Evolutionary conservation across 2,329 filamentous ascomycete species (phyloP), one percentile per base, ranked within the genome.

Genomic region (Colletotrichum sp.): DNA sequence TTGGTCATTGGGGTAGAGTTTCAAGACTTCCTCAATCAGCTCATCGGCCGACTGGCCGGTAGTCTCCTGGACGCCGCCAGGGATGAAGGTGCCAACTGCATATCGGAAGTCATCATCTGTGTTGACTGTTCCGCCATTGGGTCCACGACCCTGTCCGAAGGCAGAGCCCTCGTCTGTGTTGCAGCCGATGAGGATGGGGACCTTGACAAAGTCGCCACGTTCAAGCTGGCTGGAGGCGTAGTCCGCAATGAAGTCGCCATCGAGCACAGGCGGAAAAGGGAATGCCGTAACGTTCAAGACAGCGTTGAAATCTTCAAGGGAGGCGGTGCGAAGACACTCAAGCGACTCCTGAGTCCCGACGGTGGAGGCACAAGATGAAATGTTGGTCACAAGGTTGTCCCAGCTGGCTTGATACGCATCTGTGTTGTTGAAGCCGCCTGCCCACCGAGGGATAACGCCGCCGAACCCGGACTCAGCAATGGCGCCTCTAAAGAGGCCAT

Each of bases 391-490:
- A 0, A 85, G 73, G 7, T 71, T 76, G 55, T 83, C 76, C 55
- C 81, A 84, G 4, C 77, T 76, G 14, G 28, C 58, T 58, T 85
- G 82, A 74, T 79, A 79, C 7, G 70, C 48, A 7, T 58, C 61
- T 14, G 80, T 83, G n/a, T 79, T 77, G 64, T 83, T 83, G 28
- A 82, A 77, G 16, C 80, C 79, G 16, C 81, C 80, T 9, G 77
- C 73, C 43, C 78, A 80, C 64, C 82, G 77, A 4, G 74, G 69
- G 12, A 85, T 79, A 28, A 81, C 78, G 7, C 80, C 81, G 3
- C 83, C 82, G 34, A 85, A 86, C 9, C 88, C 88, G 16, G 87
- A 90, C 76, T 92, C 80, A 48, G 84, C 84, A 21, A 90, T 89
- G 2, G 84, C 89, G 7, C 79, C 86, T 5, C 87, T 83, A 79